Evolutionary conservation across 768 basidiomycete genomes (phyloP).

Genomic region (Pisolithus marmoratus): DNA sequence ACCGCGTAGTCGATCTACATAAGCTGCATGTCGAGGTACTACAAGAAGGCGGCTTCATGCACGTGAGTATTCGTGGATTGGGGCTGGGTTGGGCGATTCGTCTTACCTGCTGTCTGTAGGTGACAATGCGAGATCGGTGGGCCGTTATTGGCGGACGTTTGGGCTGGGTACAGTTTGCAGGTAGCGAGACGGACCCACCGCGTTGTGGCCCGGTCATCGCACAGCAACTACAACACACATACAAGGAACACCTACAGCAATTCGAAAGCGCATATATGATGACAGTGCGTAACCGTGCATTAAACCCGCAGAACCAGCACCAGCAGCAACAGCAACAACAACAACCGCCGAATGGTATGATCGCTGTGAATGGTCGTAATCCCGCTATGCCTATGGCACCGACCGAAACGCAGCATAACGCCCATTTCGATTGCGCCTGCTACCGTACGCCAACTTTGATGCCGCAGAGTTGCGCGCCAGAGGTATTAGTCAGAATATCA

Average conservation of each 20-base stretch:
- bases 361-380: constrained; percentile 7
- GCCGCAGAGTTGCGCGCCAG: constrained; percentile 48
- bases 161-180: constrained; percentile 62
- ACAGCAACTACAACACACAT: constrained; percentile 52
- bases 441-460: constrained; percentile 43
- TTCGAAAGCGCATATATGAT: constrained; percentile 54
- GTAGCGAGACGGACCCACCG: constrained; percentile 51
- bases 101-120: constrained; percentile 31
- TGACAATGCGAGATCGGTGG: constrained; percentile 55
- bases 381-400: constrained; percentile 8
- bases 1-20: constrained; percentile 54
- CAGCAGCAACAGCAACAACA: constrained; percentile 10
- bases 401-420: constrained; percentile 15
- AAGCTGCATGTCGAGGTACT: constrained; percentile 54
- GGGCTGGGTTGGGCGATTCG: not conserved
- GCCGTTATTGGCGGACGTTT: constrained; percentile 60
- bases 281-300: constrained; percentile 28
- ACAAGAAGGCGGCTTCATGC: constrained; percentile 45
- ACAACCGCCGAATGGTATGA: constrained; percentile 11
- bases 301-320: too few relatives aligned
- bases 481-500: constrained; percentile 44
- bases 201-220: constrained; percentile 60
- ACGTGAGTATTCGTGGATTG: constrained; percentile 30
- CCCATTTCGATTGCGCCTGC: not conserved
- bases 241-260: constrained; percentile 48